Evolutionary conservation across 768 basidiomycete genomes (phyloP).

Genomic region (Kwoniella botswanensis): DNA sequence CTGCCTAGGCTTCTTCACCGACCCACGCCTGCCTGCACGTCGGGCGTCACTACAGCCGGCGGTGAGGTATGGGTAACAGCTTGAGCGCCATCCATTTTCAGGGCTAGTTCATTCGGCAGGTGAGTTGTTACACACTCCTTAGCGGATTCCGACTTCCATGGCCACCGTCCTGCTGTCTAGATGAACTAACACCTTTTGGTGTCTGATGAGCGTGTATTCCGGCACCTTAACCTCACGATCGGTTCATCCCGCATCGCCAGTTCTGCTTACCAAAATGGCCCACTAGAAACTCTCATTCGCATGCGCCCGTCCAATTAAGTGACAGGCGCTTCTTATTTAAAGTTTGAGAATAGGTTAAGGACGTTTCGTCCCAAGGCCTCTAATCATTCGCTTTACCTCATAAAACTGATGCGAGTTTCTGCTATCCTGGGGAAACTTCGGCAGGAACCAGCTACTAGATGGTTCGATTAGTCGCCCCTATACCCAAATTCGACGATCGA

Average conservation of each 20-base stretch:
- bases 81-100: conserved; percentile 90
- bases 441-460: conserved; percentile 92
- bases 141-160: conserved; percentile 85
- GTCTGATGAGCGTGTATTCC: conserved; percentile 79
- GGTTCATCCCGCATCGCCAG: conserved; percentile 66
- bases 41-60: conserved; percentile 69
- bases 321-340: conserved; percentile 68
- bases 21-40: conserved; percentile 69
- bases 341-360: conserved; percentile 82
- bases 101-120: conserved; percentile 89
- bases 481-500: conserved; percentile 94
- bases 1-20: conserved; percentile 78
- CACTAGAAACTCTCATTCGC: conserved; percentile 73
- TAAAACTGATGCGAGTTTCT: conserved; percentile 64
- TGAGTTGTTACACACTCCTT: conserved; percentile 86
- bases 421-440: conserved; percentile 69
- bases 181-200: conserved; percentile 86
- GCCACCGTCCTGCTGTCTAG: conserved; percentile 86
- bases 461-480: conserved; percentile 95
- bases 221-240: conserved; percentile 69
- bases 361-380: conserved; percentile 79
- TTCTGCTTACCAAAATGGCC: conserved; percentile 62
- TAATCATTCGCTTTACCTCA: conserved; percentile 78
- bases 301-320: conserved; percentile 59
- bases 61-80: conserved; percentile 80